Conservation (phyloP, 2,329 filamentous ascomycete species). For the Aspergillus thermomutatus region DNA sequence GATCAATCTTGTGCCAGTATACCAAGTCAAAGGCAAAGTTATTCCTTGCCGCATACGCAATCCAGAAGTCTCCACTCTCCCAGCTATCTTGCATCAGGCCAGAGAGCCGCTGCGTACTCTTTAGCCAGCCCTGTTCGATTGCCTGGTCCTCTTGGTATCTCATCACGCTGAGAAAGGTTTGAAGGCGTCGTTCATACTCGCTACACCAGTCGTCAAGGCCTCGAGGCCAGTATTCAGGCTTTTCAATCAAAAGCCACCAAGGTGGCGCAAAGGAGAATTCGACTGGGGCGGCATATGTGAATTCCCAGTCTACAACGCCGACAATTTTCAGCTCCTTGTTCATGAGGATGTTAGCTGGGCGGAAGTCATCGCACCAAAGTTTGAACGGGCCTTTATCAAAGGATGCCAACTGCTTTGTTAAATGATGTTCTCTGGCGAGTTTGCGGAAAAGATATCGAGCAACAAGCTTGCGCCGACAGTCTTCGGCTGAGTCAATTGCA, state of each 20-base stretch:
- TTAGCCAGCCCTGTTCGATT: conserved; percentile 4
- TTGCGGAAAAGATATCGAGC: conserved; percentile 19
- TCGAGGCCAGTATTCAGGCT: conserved; percentile 20
- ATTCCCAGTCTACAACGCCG: conserved; percentile 23
- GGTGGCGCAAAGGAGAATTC: conserved; percentile 20
- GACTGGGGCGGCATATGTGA: conserved; percentile 19
- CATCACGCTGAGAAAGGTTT: conserved; percentile 16
- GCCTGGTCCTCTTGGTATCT: conserved; percentile 7
- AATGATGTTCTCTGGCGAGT: conserved; percentile 10
- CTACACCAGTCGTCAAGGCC: conserved; percentile 17
- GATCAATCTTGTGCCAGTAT: conserved; percentile 10
- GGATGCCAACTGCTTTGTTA: conserved; percentile 12
- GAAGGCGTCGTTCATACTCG: conserved; percentile 9
- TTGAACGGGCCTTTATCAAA: conserved; percentile 21
- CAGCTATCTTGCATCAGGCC: conserved; percentile 10
- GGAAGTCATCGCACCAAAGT: conserved; percentile 23
- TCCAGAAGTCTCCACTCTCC: conserved; percentile 13
- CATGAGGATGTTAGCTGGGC: conserved; percentile 17
- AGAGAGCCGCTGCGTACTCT: conserved; percentile 12
- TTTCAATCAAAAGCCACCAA: conserved; percentile 22
- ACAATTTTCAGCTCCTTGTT: conserved; percentile 10
- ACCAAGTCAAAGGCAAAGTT: conserved; percentile 13
- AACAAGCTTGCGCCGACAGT: conserved; percentile 19
- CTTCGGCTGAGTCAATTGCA: conserved; percentile 25
- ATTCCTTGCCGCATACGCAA: conserved; percentile 9